Evolutionary conservation across 2,329 filamentous ascomycete species (phyloP).

Genomic region (Blumeriella jaapii): DNA sequence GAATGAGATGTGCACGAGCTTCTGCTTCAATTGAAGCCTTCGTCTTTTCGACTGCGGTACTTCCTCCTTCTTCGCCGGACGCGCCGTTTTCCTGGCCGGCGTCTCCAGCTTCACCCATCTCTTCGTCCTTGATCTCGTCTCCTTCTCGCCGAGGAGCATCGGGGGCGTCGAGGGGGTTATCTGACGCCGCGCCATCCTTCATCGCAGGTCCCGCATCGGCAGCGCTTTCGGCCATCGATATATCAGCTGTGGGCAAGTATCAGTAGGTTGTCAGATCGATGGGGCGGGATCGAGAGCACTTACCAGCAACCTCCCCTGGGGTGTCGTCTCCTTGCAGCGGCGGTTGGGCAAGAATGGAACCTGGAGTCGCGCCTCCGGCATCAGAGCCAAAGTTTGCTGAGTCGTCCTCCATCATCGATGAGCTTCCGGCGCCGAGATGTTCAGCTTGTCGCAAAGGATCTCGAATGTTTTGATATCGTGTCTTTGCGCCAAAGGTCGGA

Average conservation of each 20-base stretch:
- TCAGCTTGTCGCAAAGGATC: constrained; percentile 24
- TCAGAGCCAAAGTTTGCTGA: constrained; percentile 46
- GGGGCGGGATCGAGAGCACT: constrained; percentile 19
- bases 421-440: constrained; percentile 12
- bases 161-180: constrained; percentile 60
- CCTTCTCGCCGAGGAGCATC: constrained; percentile 51
- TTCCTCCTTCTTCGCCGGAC: constrained; percentile 29
- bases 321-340: constrained; percentile 35
- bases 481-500: constrained; percentile 5
- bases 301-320: constrained; percentile 17
- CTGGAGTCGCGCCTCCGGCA: constrained; percentile 43
- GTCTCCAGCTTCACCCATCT: constrained; percentile 58
- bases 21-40: constrained; percentile 76
- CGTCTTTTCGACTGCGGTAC: constrained; percentile 49
- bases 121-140: constrained; percentile 58
- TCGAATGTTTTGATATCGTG: constrained; percentile 2
- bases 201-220: constrained; percentile 30
- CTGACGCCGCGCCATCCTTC: constrained; percentile 44
- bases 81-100: constrained; percentile 36
- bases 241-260: constrained; percentile 35
- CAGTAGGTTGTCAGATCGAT: background rate
- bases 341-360: constrained; percentile 43
- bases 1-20: constrained; percentile 82
- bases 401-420: constrained; percentile 45
- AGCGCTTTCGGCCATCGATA: constrained; percentile 47